Base-by-base conservation (phyloP, 2,329 filamentous ascomycete species). In the Chalaropsis ovoidea region DNA sequence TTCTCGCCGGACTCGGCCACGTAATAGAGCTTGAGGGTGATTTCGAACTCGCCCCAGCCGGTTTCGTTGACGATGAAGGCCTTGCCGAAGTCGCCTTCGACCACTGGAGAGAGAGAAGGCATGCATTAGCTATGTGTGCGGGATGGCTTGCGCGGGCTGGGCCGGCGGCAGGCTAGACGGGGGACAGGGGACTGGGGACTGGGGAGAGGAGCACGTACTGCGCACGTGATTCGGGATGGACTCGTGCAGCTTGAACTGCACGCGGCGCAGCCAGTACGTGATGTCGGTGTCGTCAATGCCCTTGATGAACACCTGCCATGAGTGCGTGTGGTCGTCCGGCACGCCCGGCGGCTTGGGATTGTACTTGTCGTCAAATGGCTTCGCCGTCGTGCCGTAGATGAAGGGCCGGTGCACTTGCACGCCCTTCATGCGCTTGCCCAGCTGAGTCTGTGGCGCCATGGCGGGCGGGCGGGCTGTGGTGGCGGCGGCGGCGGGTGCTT, bases 221-320 rank as follows among this genome's bases (percentile, higher is more conserved):
- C 94, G 88, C 24, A 94, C 82, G 66, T 89, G 89, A 75, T 96
- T 95, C 35, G 90, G 86, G 74, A 96, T 97, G 10, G 93, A 96
- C 76, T 97, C 92, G 80, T 96, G 93, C 17, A 99, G 84, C 76
- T 97, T 97, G 78, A 99, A 99, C 75, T 96, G 92, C 0, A 99
- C 93, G 72, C 95, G 93, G 67, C 93, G 90, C 70, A 97, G 82
- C 91, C 94, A 99, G 76, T 95, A 94, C 35, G 89, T 91, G 70
- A 97, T 88, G 73, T 96, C 90, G 68, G 90, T 89, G 74, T 90
- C 89, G 71, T 95, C 90, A 64, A 96, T 81, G 60, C 92, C 90
- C 73, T 89, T 89, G 67, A 99, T 90, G 75, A 95, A 97, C 69
- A 97, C 90, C 72, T 88, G 86, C 94, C 94, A 99, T 69, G 89